Conservation (phyloP, 108 stramenopile genomes). For the Licmophora abbreviata region DNA sequence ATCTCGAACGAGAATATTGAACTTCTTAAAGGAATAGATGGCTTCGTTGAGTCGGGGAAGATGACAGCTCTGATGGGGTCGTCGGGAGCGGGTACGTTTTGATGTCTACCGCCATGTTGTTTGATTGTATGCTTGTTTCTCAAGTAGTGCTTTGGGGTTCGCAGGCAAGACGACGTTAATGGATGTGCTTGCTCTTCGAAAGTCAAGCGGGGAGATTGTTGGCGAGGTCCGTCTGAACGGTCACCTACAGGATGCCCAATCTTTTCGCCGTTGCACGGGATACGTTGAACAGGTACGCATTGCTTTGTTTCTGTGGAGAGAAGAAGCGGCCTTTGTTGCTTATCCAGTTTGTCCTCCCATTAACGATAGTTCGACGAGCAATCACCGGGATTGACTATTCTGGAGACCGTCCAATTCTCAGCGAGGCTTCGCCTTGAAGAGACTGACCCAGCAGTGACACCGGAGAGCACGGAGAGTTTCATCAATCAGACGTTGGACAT, state of each 20-base stretch:
- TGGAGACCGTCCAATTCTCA: constrained; percentile 79
- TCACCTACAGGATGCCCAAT: constrained; percentile 49
- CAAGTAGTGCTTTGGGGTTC: no score
- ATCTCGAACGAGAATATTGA: constrained; percentile 51
- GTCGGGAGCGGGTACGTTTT: constrained; percentile 3
- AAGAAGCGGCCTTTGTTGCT: neutral
- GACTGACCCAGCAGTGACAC: constrained; percentile 23
- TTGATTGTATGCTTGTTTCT: constrained; percentile 3
- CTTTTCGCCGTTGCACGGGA: constrained; percentile 61
- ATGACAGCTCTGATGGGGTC: constrained; percentile 61
- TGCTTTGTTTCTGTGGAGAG: neutral
- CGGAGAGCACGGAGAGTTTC: constrained; percentile 33
- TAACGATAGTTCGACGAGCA: constrained; percentile 73
- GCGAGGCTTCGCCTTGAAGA: constrained; percentile 74
- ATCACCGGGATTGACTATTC: constrained; percentile 65
- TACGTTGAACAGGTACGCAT: constrained; percentile 76
- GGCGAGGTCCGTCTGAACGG: constrained; percentile 84
- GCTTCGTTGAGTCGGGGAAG: constrained; percentile 51
- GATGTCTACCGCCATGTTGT: no score
- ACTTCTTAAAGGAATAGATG: constrained; percentile 49
- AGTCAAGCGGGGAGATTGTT: constrained; percentile 60
- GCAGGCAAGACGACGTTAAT: constrained; percentile 44
- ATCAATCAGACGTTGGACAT: constrained; percentile 57
- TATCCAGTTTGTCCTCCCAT: no score
- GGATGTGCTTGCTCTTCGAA: constrained; percentile 64